Evolutionary conservation across 331 rosid genomes (phyloP).

Genomic region (Arachis monticola): DNA sequence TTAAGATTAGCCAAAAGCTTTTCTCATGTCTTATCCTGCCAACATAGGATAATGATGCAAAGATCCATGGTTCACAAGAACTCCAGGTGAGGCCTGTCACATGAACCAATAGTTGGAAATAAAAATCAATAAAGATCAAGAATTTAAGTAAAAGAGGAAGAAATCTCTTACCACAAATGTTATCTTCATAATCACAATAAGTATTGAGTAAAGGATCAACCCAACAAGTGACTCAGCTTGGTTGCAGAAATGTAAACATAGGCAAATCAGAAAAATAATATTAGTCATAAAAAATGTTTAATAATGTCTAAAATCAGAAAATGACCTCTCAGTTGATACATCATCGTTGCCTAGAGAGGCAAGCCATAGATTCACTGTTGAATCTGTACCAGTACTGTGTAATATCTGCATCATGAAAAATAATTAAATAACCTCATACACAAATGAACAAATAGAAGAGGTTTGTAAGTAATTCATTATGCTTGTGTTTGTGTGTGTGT

Average conservation of each 20-base stretch:
- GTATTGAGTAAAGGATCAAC: constrained; percentile 77
- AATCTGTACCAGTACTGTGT: constrained; percentile 97
- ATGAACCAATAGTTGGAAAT: constrained; percentile 30
- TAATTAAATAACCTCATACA: constrained; percentile 23
- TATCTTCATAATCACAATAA: constrained; percentile 93
- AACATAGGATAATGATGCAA: constrained; percentile 95
- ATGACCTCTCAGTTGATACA: constrained; percentile 65
- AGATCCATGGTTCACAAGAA: constrained; percentile 93
- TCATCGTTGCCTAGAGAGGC: constrained; percentile 61
- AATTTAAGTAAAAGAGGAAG: background rate
- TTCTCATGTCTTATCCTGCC: constrained; percentile 80
- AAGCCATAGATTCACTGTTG: constrained; percentile 90
- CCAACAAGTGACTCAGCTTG: constrained; percentile 55
- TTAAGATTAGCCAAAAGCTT: constrained; percentile 17
- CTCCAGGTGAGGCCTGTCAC: constrained; percentile 92
- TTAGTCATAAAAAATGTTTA: constrained; percentile 5
- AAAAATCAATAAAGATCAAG: constrained; percentile 15
- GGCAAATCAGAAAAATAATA: constrained; percentile 18
- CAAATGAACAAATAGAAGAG: constrained; percentile 25
- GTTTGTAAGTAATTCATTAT: constrained; percentile 1
- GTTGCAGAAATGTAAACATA: constrained; percentile 54
- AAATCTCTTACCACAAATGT: constrained; percentile 72
- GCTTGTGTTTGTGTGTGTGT: background rate
- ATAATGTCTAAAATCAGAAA: constrained; percentile 30
- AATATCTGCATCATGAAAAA: constrained; percentile 35